Percentiles rank a stretch among this genome's conserved stretches.
Evolutionary conservation across 2,329 filamentous ascomycete species (phyloP).

Genomic region (Venturia nashicola): DNA sequence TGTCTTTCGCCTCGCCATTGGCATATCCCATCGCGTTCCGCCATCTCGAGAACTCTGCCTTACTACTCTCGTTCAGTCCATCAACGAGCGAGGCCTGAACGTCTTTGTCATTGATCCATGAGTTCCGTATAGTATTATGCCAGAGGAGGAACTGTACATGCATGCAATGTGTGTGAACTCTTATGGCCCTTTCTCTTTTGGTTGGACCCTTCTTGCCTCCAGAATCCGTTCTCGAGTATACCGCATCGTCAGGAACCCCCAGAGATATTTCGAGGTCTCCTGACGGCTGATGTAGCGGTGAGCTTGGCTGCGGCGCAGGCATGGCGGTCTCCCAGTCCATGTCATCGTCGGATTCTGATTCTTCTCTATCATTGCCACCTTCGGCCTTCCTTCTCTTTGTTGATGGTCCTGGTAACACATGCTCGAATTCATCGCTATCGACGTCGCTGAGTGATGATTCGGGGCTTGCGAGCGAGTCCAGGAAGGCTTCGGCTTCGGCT

Average conservation of each 20-base stretch:
- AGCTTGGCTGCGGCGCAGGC: conserved; percentile 11
- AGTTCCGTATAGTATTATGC: conserved; percentile 78
- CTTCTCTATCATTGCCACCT: conserved; percentile 42
- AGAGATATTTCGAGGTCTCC: conserved; percentile 15
- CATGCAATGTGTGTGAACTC: conserved; percentile 70
- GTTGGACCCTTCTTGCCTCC: conserved; percentile 65
- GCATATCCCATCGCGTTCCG: conserved; percentile 53
- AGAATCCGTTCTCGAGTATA: conserved; percentile 31
- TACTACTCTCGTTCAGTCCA: conserved; percentile 56
- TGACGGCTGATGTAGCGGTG: background rate
- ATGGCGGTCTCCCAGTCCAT: conserved; percentile 49
- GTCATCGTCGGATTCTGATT: conserved; percentile 50
- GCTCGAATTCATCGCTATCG: conserved; percentile 38
- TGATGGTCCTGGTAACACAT: conserved; percentile 23
- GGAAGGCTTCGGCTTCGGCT: conserved; percentile 5
- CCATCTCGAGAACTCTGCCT: conserved; percentile 64
- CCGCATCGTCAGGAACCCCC: conserved; percentile 6
- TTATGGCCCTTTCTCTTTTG: conserved; percentile 69
- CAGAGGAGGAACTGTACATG: conserved; percentile 82
- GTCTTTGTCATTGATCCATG: conserved; percentile 67
- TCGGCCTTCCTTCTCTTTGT: conserved; percentile 32
- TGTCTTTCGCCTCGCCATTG: background rate
- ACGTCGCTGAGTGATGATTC: background rate
- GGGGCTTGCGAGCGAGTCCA: background rate
- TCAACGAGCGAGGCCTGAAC: conserved; percentile 65